Conservation (phyloP, 2,329 filamentous ascomycete species). For the Fusarium nurragi region DNA sequence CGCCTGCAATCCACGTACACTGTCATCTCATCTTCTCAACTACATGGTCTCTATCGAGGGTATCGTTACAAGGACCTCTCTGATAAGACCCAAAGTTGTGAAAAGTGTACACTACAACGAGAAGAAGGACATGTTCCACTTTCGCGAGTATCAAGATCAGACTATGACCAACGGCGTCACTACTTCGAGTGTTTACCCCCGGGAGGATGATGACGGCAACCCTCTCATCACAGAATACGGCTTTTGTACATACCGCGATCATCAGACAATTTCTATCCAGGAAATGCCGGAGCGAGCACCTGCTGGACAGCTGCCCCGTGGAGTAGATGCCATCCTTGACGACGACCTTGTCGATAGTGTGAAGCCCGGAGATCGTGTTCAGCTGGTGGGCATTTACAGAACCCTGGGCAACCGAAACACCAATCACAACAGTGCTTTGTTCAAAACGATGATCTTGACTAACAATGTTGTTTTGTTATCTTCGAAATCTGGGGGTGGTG, state of each 20-base stretch:
- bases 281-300: slow-evolving; percentile 98
- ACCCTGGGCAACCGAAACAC: slow-evolving; percentile 95
- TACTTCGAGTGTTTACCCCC: slow-evolving; percentile 91
- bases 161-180: slow-evolving; percentile 95
- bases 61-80: slow-evolving; percentile 94
- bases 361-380: slow-evolving; percentile 95
- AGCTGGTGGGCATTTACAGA: slow-evolving; percentile 95
- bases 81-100: slow-evolving; percentile 96
- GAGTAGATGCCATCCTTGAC: slow-evolving; percentile 95
- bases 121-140: slow-evolving; percentile 84
- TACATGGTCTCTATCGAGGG: slow-evolving; percentile 97
- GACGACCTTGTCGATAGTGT: slow-evolving; percentile 95
- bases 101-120: slow-evolving; percentile 98
- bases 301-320: slow-evolving; percentile 91
- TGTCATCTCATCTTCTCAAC: slow-evolving; percentile 90
- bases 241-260: slow-evolving; percentile 93
- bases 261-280: slow-evolving; percentile 97
- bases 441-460: slow-evolving; percentile 91
- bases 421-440: slow-evolving; percentile 87
- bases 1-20: slow-evolving; percentile 90
- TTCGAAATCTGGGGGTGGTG: slow-evolving; percentile 93
- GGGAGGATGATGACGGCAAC: slow-evolving; percentile 92
- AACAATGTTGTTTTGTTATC: slow-evolving; percentile 96
- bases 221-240: slow-evolving; percentile 95
- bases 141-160: slow-evolving; percentile 92